Base-by-base conservation (phyloP, 1,139 yeast genomes). In the Blastobotrys indianensis region DNA sequence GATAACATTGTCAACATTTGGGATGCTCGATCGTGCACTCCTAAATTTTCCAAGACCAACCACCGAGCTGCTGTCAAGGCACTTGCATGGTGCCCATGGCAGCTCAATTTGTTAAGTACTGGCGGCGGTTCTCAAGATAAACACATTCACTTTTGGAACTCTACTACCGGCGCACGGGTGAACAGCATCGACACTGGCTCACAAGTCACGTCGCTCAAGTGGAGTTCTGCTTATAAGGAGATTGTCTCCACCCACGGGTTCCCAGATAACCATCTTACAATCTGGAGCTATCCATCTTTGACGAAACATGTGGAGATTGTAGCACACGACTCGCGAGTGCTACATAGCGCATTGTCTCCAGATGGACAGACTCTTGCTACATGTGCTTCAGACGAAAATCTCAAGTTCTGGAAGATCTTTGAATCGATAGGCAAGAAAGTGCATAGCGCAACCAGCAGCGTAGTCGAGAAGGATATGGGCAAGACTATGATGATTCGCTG, bases 31-130 rank as follows among this genome's bases (percentile, higher is more conserved):
- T 75, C 82, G n/a, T 59, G 72, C 4, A 70, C 73, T 37, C 96
- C 98, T 4, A 74, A 82, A 51, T 86, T 82, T 63, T 71, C 83
- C 16, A 86, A 88, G 61, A 77, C 83, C 17, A 79, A 79, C 50
- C 98, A 92, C 65, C 82, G 77, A 37, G 97, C 97, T 0, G 98
- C 98, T 0, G 96, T 92, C 12, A 94, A 94, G 66, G 97, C 98
- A 1, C 68, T 94, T 46, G 81, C 94, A 12, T 94, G 97, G 96
- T 86, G 95, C 61, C 98, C 97, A 0, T 83, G 83, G 65, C 94
- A 87, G 56, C 69, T 73, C 31, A 84, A 85, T 53, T 67, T 92
- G 45, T 72, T 94, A 45, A 97, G 97, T 8, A 85, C 97, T 2
- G 99, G 98, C 8, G 98, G 98, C 44, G 98, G 98, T 16, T 82